These are phyloP conservation scores for Aureobasidium leucospermi DNA, from an alignment of 2,329 filamentous ascomycete species.

Conservation along the genomic window DNA sequence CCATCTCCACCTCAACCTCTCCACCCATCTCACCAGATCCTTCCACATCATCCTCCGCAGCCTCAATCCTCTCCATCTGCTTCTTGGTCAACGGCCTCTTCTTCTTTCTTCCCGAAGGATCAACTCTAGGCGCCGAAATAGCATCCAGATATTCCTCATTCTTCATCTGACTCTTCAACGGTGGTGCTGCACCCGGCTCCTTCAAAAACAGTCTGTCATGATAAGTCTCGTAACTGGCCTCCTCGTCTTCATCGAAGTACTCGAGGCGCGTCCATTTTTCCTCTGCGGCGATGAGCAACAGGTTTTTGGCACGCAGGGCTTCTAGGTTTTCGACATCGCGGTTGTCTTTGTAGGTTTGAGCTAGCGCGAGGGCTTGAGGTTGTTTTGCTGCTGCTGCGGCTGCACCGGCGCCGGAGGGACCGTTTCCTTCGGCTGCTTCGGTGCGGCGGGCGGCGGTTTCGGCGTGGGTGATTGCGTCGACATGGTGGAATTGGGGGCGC, in stretches of 20 bases:
- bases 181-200: conserved; percentile 34
- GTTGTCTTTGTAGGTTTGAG: conserved; percentile 21
- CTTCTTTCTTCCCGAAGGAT: conserved; percentile 31
- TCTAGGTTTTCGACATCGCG: conserved; percentile 55
- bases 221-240: conserved; percentile 69
- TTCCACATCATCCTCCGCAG: conserved; percentile 15
- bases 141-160: conserved; percentile 55
- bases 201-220: conserved; percentile 61
- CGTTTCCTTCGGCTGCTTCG: conserved; percentile 39
- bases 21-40: conserved; percentile 2
- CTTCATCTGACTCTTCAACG: conserved; percentile 48
- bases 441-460: conserved; percentile 30
- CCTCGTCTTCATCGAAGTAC: conserved; percentile 73
- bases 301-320: conserved; percentile 65
- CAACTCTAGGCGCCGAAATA: conserved; percentile 48
- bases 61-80: conserved; percentile 20
- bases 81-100: conserved; percentile 28
- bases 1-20: conserved; percentile 5
- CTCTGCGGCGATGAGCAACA: conserved; percentile 69
- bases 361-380: conserved; percentile 19
- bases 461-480: conserved; percentile 70
- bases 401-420: conserved; percentile 35
- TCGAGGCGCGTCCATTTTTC: conserved; percentile 74
- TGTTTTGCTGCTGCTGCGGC: conserved; percentile 2
- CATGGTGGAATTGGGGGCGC: conserved; percentile 84